A percentile compares a stretch with the other conserved stretches of the same genome.
phyloP scores from a whole-genome alignment of 2,329 filamentous ascomycete genomes.

The Blumeria graminis region DNA sequence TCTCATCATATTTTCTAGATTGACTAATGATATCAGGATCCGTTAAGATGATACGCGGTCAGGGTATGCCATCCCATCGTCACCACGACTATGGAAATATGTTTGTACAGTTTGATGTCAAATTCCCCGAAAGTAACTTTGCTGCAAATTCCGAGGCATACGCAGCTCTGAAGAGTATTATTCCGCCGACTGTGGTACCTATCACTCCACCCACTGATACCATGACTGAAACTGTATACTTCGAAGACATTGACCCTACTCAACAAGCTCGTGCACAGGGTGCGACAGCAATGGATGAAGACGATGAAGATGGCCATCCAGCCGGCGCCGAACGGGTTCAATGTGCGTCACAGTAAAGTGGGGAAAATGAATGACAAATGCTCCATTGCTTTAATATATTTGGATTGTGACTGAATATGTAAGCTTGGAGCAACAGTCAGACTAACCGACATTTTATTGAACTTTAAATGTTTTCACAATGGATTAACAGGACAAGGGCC shows the following conservation, averaged over 20 bases:
- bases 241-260: slow-evolving; percentile 61
- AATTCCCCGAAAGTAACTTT: slow-evolving; percentile 71
- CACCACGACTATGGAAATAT: slow-evolving; percentile 93
- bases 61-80: slow-evolving; percentile 90
- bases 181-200: slow-evolving; percentile 43
- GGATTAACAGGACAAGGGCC: no score
- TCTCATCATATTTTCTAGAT: slow-evolving; percentile 7
- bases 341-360: slow-evolving; percentile 59
- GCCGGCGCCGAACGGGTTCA: slow-evolving; percentile 54
- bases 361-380: no score
- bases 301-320: slow-evolving; percentile 52
- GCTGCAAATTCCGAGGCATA: slow-evolving; percentile 43
- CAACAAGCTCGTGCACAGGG: slow-evolving; percentile 45
- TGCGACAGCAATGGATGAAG: slow-evolving; percentile 42
- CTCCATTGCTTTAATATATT: no score
- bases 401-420: no score
- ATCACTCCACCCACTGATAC: slow-evolving; percentile 50
- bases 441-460: no score
- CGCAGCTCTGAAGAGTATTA: slow-evolving; percentile 55
- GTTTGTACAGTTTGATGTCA: slow-evolving; percentile 93
- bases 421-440: no score
- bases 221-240: slow-evolving; percentile 73
- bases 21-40: slow-evolving; percentile 31
- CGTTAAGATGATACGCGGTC: slow-evolving; percentile 82
- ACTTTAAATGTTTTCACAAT: no score